Evolutionary conservation across 2,329 filamentous ascomycete genomes (phyloP).

Genomic region (Xylariaceae sp.): DNA sequence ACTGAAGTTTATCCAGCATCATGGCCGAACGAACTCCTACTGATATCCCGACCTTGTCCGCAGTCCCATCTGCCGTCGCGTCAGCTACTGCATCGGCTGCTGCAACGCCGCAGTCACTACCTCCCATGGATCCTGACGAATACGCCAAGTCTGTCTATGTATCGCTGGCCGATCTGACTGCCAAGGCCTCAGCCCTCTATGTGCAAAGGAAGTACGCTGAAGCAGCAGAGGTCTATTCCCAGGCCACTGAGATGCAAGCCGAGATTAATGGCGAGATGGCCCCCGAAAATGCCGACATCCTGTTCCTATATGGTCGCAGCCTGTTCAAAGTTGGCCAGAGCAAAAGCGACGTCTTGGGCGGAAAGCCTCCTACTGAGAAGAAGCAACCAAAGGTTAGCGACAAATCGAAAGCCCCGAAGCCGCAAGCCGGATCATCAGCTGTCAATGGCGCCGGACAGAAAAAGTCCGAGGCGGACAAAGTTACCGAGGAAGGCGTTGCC

Average conservation of each 20-base stretch:
- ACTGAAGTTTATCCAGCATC: conserved; percentile 12
- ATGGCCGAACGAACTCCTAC: conserved; percentile 38
- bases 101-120: conserved; percentile 36
- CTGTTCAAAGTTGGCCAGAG: conserved; percentile 92
- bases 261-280: conserved; percentile 91
- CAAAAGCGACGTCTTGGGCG: conserved; percentile 92
- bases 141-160: conserved; percentile 58
- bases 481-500: conserved; percentile 50
- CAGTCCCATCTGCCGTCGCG: conserved; percentile 34
- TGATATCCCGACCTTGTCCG: conserved; percentile 33
- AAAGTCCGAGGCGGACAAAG: conserved; percentile 45
- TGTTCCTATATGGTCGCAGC: conserved; percentile 92
- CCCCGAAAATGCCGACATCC: conserved; percentile 86
- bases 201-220: conserved; percentile 85
- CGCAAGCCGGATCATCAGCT: conserved; percentile 43
- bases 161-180: conserved; percentile 75
- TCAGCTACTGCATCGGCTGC: conserved; percentile 30
- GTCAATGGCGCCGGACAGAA: conserved; percentile 43
- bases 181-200: conserved; percentile 82
- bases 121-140: conserved; percentile 44
- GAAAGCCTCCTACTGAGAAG: conserved; percentile 66
- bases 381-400: conserved; percentile 47
- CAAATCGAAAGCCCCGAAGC: conserved; percentile 43
- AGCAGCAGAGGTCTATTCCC: conserved; percentile 84
- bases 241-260: conserved; percentile 86